A percentile compares a stretch with the other conserved stretches of the same genome.
Evolutionary conservation across 2,329 filamentous ascomycete genomes (phyloP).

Genomic region (Sclerotinia glacialis): DNA sequence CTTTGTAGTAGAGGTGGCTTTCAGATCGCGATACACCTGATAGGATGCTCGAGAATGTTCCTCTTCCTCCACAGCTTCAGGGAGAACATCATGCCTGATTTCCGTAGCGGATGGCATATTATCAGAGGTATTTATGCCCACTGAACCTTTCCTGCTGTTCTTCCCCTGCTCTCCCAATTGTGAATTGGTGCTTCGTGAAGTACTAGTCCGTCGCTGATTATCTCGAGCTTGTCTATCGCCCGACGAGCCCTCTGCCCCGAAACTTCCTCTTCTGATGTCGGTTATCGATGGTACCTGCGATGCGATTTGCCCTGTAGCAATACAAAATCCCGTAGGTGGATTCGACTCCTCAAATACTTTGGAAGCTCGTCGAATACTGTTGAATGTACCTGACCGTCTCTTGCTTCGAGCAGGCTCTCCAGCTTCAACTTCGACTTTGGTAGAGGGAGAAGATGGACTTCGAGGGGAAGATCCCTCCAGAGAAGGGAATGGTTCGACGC

Average conservation of each 20-base stretch:
- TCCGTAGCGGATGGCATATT: conserved; percentile 20
- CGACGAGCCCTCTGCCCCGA: conserved; percentile 37
- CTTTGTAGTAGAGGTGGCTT: background rate
- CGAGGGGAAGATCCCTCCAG: conserved; percentile 11
- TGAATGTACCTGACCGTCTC: conserved; percentile 29
- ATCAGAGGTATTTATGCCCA: conserved; percentile 22
- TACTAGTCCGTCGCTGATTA: conserved; percentile 33
- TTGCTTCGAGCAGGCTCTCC: conserved; percentile 23
- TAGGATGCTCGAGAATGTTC: conserved; percentile 6
- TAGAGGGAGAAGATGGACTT: conserved; percentile 3
- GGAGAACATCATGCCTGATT: conserved; percentile 28
- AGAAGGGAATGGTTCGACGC: conserved; percentile 27
- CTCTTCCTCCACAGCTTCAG: conserved; percentile 29
- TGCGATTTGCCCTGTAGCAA: conserved; percentile 48
- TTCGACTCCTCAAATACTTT: conserved; percentile 47
- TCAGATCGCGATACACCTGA: background rate
- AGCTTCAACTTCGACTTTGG: conserved; percentile 17
- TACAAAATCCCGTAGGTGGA: conserved; percentile 48
- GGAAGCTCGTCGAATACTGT: conserved; percentile 36
- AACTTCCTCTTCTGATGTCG: conserved; percentile 38
- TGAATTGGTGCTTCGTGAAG: conserved; percentile 28
- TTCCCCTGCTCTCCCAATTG: conserved; percentile 24
- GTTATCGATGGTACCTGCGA: conserved; percentile 35
- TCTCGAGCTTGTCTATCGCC: conserved; percentile 37
- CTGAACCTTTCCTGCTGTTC: conserved; percentile 24